Evolutionary conservation across 179 eudicot species (phyloP).

Genomic region (Patellifolia procumbens): DNA sequence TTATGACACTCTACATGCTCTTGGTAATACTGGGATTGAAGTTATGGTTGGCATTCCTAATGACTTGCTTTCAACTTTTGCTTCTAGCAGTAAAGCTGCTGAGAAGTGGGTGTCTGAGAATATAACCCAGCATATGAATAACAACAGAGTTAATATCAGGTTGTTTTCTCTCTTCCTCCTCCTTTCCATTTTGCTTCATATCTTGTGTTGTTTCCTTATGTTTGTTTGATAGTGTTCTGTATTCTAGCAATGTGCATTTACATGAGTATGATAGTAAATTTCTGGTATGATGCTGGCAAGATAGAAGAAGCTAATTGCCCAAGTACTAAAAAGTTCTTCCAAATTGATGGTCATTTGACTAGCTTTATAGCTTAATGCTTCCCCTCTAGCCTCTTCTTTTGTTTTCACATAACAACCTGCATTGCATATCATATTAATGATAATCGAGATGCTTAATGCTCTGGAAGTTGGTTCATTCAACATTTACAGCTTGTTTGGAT

Average conservation of each 20-base stretch:
- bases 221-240: not conserved
- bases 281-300: not conserved
- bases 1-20: slow-evolving; percentile 61
- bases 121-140: slow-evolving; percentile 56
- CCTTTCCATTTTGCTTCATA: not conserved
- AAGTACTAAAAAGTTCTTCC: too few relatives aligned
- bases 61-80: slow-evolving; percentile 74
- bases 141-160: slow-evolving; percentile 80
- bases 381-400: too few relatives aligned
- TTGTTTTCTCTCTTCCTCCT: slow-evolving; percentile 20
- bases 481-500: too few relatives aligned
- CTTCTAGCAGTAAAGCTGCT: slow-evolving; percentile 75
- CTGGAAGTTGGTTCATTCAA: not conserved
- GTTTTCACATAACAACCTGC: too few relatives aligned
- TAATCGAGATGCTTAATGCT: not conserved
- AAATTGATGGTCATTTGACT: too few relatives aligned
- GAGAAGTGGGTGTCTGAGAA: slow-evolving; percentile 83
- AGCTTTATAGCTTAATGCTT: too few relatives aligned
- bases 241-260: not conserved
- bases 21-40: slow-evolving; percentile 69
- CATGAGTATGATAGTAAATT: not conserved
- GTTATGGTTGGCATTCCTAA: slow-evolving; percentile 99
- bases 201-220: not conserved
- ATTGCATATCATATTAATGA: not conserved
- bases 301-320: slow-evolving; percentile 2